Evolutionary conservation across 306 rosid species (phyloP).

Genomic region (Canavalia gladiata): DNA sequence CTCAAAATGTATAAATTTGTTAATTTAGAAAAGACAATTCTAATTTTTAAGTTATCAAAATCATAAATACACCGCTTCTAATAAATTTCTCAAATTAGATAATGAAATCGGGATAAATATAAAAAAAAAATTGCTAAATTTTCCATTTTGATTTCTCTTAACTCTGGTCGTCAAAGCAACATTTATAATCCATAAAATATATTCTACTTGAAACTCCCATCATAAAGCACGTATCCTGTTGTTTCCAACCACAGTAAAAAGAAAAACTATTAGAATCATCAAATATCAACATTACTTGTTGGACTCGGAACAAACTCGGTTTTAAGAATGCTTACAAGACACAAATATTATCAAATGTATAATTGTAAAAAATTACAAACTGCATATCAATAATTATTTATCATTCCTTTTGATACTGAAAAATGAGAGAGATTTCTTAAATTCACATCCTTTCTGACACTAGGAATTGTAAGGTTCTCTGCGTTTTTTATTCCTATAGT

Average conservation of each 20-base stretch:
- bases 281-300: constrained; percentile 36
- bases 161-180: neutral
- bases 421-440: neutral
- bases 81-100: constrained; percentile 12
- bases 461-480: constrained; percentile 93
- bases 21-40: constrained; percentile 15
- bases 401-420: constrained; percentile 21
- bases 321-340: constrained; percentile 5
- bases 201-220: neutral
- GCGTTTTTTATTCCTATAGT: constrained; percentile 89
- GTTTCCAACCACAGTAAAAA: constrained; percentile 95
- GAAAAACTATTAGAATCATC: constrained; percentile 87
- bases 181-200: constrained; percentile 4
- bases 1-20: constrained; percentile 22
- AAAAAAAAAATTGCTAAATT: constrained; percentile 25
- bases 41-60: constrained; percentile 1
- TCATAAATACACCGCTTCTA: neutral
- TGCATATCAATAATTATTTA: neutral
- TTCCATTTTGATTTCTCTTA: constrained; percentile 14
- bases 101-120: neutral
- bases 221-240: constrained; percentile 58
- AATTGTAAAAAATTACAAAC: neutral
- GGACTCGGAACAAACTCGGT: constrained; percentile 36
- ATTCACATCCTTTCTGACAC: constrained; percentile 94
- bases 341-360: neutral